Conservation (phyloP, 345 rosid genomes). For the Lagerstroemia speciosa region DNA sequence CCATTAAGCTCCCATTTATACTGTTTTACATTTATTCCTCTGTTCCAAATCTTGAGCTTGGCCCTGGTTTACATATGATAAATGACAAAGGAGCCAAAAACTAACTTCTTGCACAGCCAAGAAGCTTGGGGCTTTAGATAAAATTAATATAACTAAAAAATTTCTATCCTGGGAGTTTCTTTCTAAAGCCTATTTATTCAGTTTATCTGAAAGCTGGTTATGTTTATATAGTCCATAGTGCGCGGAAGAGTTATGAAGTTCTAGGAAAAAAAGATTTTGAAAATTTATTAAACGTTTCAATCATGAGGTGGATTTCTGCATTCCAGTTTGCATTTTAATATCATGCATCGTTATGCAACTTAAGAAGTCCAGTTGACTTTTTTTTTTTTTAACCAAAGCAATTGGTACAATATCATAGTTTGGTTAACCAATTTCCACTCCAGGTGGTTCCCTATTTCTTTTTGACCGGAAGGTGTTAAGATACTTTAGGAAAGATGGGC, state of each 20-base stretch:
- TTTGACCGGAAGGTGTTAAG: slow-evolving; percentile 83
- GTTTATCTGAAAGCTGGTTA: not conserved
- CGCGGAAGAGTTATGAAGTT: not conserved
- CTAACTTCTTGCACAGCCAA: no score
- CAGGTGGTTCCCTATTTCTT: slow-evolving; percentile 95
- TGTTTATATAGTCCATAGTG: not conserved
- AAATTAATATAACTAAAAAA: no score
- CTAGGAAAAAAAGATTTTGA: not conserved
- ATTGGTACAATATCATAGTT: not conserved
- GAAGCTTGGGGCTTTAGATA: no score
- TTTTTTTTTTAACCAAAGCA: not conserved
- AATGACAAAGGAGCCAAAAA: no score
- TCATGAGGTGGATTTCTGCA: not conserved
- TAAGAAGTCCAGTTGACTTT: not conserved
- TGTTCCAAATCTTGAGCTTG: no score
- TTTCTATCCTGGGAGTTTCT: not conserved
- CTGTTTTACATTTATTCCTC: no score
- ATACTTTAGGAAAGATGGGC: slow-evolving; percentile 92
- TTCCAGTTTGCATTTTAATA: not conserved
- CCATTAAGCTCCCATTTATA: no score
- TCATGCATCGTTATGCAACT: not conserved
- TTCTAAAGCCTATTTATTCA: not conserved
- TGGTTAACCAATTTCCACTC: slow-evolving; percentile 21
- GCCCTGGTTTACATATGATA: no score
- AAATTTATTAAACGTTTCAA: not conserved